A percentile compares a stretch with the other conserved stretches of the same genome.
phyloP scores from a whole-genome alignment of 2,329 filamentous ascomycete genomes.

The Aspergillus unguis region DNA sequence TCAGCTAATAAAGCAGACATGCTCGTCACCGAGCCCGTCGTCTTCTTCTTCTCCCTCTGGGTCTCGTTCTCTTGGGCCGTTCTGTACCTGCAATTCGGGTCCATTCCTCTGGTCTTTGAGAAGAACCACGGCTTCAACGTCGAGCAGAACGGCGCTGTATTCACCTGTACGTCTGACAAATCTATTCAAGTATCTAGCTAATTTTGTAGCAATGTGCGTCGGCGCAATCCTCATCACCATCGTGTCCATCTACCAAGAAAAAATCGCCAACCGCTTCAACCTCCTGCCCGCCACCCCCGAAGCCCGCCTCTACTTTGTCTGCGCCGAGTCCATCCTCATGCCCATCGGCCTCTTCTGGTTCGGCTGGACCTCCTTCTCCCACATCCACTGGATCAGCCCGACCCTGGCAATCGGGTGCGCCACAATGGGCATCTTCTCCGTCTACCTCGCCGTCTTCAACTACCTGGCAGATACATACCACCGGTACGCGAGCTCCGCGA shows the following conservation, averaged over 20 bases:
- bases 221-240: conserved; percentile 64
- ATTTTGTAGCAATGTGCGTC: conserved; percentile 57
- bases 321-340: conserved; percentile 69
- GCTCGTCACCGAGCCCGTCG: conserved; percentile 61
- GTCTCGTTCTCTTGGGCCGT: conserved; percentile 86
- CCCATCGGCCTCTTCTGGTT: conserved; percentile 80
- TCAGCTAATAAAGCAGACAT: conserved; percentile 39
- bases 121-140: conserved; percentile 65
- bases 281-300: conserved; percentile 59
- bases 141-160: conserved; percentile 67
- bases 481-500: conserved; percentile 72
- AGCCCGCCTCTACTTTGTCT: conserved; percentile 77
- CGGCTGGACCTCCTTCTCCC: conserved; percentile 63
- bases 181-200: too few relatives aligned
- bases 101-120: conserved; percentile 73
- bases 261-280: conserved; percentile 54
- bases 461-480: conserved; percentile 86
- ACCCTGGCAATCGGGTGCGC: conserved; percentile 67
- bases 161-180: conserved; percentile 51
- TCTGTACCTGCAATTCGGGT: conserved; percentile 78
- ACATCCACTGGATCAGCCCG: conserved; percentile 69
- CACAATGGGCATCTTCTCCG: conserved; percentile 76
- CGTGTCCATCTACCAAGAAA: conserved; percentile 69
- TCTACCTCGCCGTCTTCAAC: conserved; percentile 85
- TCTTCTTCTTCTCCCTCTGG: conserved; percentile 78